A percentile compares a stretch with the other conserved stretches of the same genome.
These are phyloP conservation scores for Paspalum notatum DNA, from an alignment of 176 grass and related monocot species.

Conservation along the genomic window DNA sequence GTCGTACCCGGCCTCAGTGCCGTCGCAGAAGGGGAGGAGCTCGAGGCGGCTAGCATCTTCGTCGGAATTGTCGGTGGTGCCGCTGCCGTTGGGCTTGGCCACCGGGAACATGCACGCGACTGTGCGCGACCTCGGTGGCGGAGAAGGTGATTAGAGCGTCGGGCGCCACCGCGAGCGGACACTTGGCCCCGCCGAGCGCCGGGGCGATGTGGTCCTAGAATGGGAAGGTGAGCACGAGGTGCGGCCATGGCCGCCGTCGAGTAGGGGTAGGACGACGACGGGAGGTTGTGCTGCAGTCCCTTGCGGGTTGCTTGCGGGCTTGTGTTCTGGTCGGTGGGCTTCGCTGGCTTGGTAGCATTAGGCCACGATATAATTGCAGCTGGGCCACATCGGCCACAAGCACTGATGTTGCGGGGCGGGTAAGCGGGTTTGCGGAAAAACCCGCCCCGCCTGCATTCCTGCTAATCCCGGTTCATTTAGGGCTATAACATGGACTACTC, in stretches of 20 bases:
- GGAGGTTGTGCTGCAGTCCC: too few species aligned
- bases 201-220: conserved; percentile 81
- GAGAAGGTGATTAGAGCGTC: conserved; percentile 63
- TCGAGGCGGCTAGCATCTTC: conserved; percentile 37
- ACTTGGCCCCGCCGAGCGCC: conserved; percentile 58
- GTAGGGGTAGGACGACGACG: too few species aligned
- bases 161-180: conserved; percentile 21
- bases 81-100: not conserved
- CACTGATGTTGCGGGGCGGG: too few species aligned
- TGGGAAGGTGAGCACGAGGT: conserved; percentile 65
- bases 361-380: too few species aligned
- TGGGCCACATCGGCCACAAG: too few species aligned
- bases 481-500: too few species aligned
- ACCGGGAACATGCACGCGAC: conserved; percentile 62
- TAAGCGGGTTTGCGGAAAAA: too few species aligned
- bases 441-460: too few species aligned
- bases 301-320: too few species aligned
- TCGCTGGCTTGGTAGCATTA: too few species aligned
- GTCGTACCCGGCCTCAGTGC: conserved; percentile 42
- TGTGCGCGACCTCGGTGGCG: conserved; percentile 53
- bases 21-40: conserved; percentile 59
- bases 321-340: too few species aligned
- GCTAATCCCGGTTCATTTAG: too few species aligned
- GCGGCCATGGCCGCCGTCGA: conserved; percentile 40
- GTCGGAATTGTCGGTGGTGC: not conserved